Base-by-base conservation (phyloP, 768 basidiomycete species). In the Leccinum pellstonianum region DNA sequence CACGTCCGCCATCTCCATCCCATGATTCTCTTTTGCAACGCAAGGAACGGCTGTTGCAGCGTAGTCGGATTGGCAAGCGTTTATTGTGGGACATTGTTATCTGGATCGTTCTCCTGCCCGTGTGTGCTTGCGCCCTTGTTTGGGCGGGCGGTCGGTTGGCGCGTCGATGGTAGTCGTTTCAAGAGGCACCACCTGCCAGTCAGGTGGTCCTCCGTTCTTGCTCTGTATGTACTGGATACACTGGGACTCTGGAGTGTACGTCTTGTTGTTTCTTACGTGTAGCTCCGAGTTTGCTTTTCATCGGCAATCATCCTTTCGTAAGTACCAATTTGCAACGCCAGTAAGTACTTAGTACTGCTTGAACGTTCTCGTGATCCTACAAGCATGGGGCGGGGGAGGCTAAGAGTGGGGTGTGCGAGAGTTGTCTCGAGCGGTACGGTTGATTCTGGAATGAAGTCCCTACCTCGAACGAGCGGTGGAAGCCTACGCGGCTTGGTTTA, bases 1-100 rank as follows among this genome's bases (percentile, higher is more conserved):
- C 50, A 25, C 59, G 62, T 14, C 66, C 66, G 41, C 65, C 61
- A 19, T 74, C 62, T 41, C 66, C 78, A 43, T 73, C 77, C 14
- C 73, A 78, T 19, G 89, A 91, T 68, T 86, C 90, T 58, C 83
- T 98, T 21, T 76, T 98, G 33, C 85, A 90, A 66, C 81, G 90
- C 61, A 98, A 98, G 76, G 95, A 98, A 73, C 79, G 85, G 50
- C 86, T 86, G 46, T 76, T 98, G 60, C 95, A 97, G 74, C 83
- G 83, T 56, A 80, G 82, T 50, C 83, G 93, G 65, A 80, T 87
- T 48, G 83, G 84, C 41, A 84, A 84, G 64, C 80, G 95, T 31
- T 75, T 96, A 41, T 72, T 87, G 15, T 95, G 93, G 90, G 92
- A 95, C 72, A 68, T 91, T n/a, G 85, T 87, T 15, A 86, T 90